Evolutionary conservation across 371 early-diverging fungal genomes (phyloP), one percentile per base, ranked within the genome.

Genomic region (Parasitella parasitica): DNA sequence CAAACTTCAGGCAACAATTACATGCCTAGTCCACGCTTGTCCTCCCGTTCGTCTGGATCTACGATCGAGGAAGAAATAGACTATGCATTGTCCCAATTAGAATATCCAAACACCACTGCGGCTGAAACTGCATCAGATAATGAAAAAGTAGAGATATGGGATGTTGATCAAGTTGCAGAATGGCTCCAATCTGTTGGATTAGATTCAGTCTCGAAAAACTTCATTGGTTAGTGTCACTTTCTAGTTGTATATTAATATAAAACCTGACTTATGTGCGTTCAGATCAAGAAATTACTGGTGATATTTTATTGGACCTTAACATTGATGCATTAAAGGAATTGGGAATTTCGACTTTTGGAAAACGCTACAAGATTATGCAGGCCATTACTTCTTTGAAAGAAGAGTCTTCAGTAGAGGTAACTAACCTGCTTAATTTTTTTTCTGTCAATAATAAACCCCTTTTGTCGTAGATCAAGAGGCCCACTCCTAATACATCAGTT

Each of bases 251-350:
- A 36, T 34, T 54, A 35, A 37, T 38, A 27, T 16, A 39, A 38
- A 55, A 39, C 22, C 56, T 26, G 30, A 28, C 15, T 30, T 64
- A 43, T 43, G 43, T 43, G 1, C 7, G 22, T 43, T 43, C 22
- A 86, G 86, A 88, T 12, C 85, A 87, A 62, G 90, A 90, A 54
- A 89, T 90, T 39, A 84, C 84, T 6, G 90, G 90, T 34, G 88
- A 89, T 37, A 81, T 87, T n/a, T 67, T 90, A 30, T 54, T 89
- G 27, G 86, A 86, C 50, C 66, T 90, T 24, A 80, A 85, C 55
- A 72, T 87, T 54, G 82, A 84, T 57, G 75, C 86, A 18, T 63
- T 90, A 28, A 90, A 90, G 61, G 90, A 90, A 58, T 66, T 90
- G 32, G 85, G 88, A n/a, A 85, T 90, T 41, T 61, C 60, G 15